These are phyloP conservation scores for Candida peoriensis DNA, from an alignment of 805 yeast genomes.

Conservation along the genomic window DNA sequence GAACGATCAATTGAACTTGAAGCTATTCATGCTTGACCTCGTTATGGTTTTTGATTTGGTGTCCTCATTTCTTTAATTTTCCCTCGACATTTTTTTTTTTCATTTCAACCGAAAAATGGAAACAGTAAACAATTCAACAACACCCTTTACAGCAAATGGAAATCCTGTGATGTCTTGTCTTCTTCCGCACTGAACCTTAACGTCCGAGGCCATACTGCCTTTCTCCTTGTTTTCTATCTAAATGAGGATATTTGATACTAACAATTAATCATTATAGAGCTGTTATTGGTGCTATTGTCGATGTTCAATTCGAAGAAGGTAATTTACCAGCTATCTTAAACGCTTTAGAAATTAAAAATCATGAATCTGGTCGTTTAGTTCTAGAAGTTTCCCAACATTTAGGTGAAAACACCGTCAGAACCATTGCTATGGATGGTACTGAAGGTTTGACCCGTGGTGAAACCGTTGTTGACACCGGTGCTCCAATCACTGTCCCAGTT, in stretches of 20 bases:
- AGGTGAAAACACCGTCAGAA: slow-evolving; percentile 99
- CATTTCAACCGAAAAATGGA: too few species aligned
- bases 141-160: too few species aligned
- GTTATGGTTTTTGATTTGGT: too few species aligned
- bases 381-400: slow-evolving; percentile 99
- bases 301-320: slow-evolving; percentile 97
- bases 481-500: slow-evolving; percentile 98
- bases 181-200: too few species aligned
- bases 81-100: too few species aligned
- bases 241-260: slow-evolving; percentile 17
- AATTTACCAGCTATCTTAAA: slow-evolving; percentile 95
- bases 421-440: slow-evolving; percentile 99
- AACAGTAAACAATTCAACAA: too few species aligned
- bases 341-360: slow-evolving; percentile 85
- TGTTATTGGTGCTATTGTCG: slow-evolving; percentile 99
- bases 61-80: too few species aligned
- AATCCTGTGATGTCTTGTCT: too few species aligned
- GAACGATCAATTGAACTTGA: too few species aligned
- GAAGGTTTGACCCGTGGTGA: slow-evolving; percentile 99
- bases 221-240: too few species aligned
- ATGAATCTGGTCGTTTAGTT: slow-evolving; percentile 73
- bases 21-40: too few species aligned
- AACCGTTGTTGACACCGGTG: slow-evolving; percentile 87
- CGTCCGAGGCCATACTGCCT: too few species aligned
- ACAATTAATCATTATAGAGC: slow-evolving; percentile 50